Conservation (phyloP, 768 basidiomycete species). For the Leccinum olivaceopallidum region DNA sequence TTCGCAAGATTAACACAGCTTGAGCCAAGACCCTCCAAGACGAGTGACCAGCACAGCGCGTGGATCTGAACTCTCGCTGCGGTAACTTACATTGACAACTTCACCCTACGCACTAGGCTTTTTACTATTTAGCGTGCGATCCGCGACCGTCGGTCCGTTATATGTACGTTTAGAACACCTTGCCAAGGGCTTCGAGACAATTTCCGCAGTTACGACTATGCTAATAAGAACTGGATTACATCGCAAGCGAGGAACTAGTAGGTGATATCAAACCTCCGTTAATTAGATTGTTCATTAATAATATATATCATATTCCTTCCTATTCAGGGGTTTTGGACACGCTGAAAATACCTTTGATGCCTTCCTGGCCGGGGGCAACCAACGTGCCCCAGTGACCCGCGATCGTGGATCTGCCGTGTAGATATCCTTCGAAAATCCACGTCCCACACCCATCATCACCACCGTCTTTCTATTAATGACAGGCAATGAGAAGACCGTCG, state of each 20-base stretch:
- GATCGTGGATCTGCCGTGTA: constrained; percentile 48
- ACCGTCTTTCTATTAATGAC: constrained; percentile 39
- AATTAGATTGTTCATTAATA: constrained; percentile 29
- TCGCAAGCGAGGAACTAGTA: not conserved
- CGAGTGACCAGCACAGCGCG: not conserved
- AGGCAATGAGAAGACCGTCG: constrained; percentile 1
- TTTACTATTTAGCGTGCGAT: constrained; percentile 20
- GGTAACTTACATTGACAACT: not conserved
- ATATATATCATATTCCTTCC: constrained; percentile 27
- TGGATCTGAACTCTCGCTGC: not conserved
- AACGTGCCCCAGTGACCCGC: constrained; percentile 56
- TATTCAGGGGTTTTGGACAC: constrained; percentile 43
- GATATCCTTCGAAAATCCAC: constrained; percentile 60
- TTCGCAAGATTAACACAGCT: constrained; percentile 17
- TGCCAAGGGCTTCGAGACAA: constrained; percentile 17
- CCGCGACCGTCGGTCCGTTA: not conserved
- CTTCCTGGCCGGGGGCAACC: constrained; percentile 29
- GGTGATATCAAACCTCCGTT: constrained; percentile 25
- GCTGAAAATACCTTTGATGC: constrained; percentile 58
- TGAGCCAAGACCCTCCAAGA: not conserved
- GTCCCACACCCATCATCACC: constrained; percentile 43
- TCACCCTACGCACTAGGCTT: not conserved
- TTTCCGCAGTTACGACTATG: constrained; percentile 26
- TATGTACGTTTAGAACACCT: constrained; percentile 15
- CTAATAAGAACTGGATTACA: constrained; percentile 8